Evolutionary conservation across 371 early-diverging fungal genomes (phyloP), one percentile per base, ranked within the genome.

Genomic region (Mortierella sp.): DNA sequence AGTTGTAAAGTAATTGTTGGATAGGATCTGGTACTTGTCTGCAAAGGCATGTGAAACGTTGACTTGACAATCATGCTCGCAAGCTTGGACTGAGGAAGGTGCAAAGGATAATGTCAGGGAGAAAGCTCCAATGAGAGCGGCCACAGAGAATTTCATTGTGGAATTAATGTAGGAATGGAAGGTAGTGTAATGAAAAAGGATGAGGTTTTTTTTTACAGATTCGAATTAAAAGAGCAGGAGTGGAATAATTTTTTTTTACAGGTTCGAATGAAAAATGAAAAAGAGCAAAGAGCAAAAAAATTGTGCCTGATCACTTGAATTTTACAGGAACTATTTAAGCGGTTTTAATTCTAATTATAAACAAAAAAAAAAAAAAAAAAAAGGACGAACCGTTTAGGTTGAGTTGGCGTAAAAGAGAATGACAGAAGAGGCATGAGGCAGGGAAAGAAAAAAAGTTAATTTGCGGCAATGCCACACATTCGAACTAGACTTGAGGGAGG

Each of bases 61-160:
- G 31, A 82, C 73, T 40, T 89, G 86, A 63, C 90, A 90, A 35
- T 84, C 83, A n/a, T 83, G 85, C 59, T 90, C 90, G 68, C 90
- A 90, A 12, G 86, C 89, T 15, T 72, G 68, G 2, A 64, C 63
- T 22, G 23, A 5, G 7, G 57, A 53, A 0, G 66, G 71, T 35
- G 35, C 3, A 37, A 35, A 47, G 28, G 69, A 32, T 15, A 55
- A 23, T 28, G 64, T 37, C 29, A 68, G 45, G 22, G 66, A 66
- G 61, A 72, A 4, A 2, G 43, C 49, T 28, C 66, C 49, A 29
- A 72, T 17, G 63, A 67, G 22, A 19, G 63, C n/a, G 2, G 60
- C 17, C 37, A 35, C 6, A n/a, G 58, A 29, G 42, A 72, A 49
- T 34, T 61, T 68, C 69, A 68, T 68, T 1, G 37, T 35, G 1